These are phyloP conservation scores for Crithidia acanthocephali DNA, from an alignment of 208 protist genomes.

Conservation along the genomic window DNA sequence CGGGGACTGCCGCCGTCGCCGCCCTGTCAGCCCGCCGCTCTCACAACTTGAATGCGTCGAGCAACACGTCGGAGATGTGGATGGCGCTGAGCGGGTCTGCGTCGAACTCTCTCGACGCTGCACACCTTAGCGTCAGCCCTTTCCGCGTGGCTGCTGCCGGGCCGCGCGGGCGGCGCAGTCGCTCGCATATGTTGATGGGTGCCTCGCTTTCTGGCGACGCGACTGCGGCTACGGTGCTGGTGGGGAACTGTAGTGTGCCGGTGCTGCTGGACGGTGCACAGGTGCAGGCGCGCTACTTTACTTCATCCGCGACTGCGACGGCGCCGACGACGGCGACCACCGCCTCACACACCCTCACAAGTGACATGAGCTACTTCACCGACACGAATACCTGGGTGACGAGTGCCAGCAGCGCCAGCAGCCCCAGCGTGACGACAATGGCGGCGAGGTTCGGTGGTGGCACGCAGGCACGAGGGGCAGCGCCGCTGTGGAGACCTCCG, in stretches of 20 bases:
- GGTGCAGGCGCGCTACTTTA: background rate
- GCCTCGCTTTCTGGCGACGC: background rate
- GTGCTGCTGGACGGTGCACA: conserved; percentile 7
- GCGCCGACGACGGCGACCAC: background rate
- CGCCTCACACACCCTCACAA: background rate
- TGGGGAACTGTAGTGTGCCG: background rate
- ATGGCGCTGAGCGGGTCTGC: conserved; percentile 1
- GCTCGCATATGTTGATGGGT: background rate
- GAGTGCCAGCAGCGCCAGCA: background rate
- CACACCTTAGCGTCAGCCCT: background rate
- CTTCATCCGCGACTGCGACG: background rate
- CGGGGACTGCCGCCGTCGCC: background rate
- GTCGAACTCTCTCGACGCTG: conserved; percentile 2
- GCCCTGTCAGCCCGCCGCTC: conserved; percentile 1
- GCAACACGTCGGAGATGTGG: conserved; percentile 2
- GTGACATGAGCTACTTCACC: background rate
- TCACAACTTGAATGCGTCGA: conserved; percentile 1
- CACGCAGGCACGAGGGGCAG: too few relatives aligned
- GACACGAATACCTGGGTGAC: conserved; percentile 11
- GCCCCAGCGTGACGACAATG: background rate
- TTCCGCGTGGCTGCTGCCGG: background rate
- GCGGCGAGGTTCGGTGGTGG: too few relatives aligned
- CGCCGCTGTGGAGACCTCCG: background rate
- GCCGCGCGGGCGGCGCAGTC: conserved; percentile 8
- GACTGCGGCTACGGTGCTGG: background rate